These are phyloP conservation scores for Syzygium grande DNA, from an alignment of 345 rosid species.

Conservation along the genomic window DNA sequence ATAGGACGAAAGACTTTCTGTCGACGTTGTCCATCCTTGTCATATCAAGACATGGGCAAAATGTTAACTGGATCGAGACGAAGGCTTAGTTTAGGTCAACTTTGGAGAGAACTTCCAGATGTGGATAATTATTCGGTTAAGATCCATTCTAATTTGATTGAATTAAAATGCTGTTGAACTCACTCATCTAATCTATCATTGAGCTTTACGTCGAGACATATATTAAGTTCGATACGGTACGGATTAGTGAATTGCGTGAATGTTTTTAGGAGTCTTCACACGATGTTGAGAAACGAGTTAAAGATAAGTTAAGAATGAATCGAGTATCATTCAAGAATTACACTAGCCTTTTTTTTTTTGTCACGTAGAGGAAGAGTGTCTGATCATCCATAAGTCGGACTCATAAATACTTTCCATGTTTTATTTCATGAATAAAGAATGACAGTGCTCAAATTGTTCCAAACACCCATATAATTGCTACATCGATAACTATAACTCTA, in stretches of 20 bases:
- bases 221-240: background rate
- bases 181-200: accelerated
- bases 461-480: background rate
- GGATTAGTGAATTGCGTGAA: accelerated
- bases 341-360: background rate
- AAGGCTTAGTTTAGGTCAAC: background rate
- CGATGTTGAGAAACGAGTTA: background rate
- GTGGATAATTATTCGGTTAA: background rate
- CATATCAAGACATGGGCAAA: background rate
- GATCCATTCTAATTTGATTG: background rate
- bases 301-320: background rate
- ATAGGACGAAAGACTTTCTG: background rate
- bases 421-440: too few species aligned
- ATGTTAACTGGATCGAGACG: background rate
- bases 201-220: background rate
- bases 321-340: background rate
- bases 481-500: too few species aligned
- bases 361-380: too few species aligned
- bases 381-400: too few species aligned
- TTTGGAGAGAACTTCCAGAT: background rate
- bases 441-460: background rate
- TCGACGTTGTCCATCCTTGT: background rate
- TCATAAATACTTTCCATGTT: too few species aligned
- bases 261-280: background rate
- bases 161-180: background rate